Conservation (phyloP, 306 rosid genomes). For the Pterocarpus santalinus region DNA sequence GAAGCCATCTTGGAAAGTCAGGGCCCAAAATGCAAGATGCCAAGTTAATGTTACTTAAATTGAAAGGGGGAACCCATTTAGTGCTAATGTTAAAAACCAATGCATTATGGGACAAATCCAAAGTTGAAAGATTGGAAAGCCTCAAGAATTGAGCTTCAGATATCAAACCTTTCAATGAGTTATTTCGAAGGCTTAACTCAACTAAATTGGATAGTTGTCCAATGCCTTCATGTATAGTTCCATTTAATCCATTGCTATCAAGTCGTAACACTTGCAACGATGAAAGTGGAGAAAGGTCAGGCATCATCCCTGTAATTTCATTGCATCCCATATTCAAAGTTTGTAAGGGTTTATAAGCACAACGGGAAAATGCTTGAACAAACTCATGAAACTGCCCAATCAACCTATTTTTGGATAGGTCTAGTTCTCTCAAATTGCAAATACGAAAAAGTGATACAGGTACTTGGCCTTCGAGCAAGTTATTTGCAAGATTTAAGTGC, state of each 20-base stretch:
- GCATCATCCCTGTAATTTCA: neutral
- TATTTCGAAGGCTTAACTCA: neutral
- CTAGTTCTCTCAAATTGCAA: neutral
- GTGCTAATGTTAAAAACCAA: neutral
- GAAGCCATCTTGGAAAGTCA: slow-evolving; percentile 7
- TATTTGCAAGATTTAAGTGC: neutral
- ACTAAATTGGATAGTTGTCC: neutral
- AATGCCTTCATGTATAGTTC: neutral
- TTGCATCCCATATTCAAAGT: neutral
- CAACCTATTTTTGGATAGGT: neutral
- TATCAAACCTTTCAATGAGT: neutral
- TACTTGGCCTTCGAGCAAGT: slow-evolving; percentile 21
- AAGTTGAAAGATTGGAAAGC: neutral
- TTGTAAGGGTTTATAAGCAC: neutral
- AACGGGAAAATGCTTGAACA: neutral
- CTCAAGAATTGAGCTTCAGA: neutral
- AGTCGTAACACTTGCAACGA: neutral
- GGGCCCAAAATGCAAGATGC: slow-evolving; percentile 38
- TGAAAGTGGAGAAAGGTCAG: neutral
- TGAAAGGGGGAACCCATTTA: neutral
- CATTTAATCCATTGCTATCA: slow-evolving; percentile 1
- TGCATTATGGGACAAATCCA: neutral
- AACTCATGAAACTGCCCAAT: slow-evolving; percentile 2
- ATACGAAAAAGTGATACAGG: neutral
- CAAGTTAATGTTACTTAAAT: neutral